A percentile compares a stretch with the other conserved stretches of the same genome.
Conservation (phyloP, 202 grass and related monocot species). For the Saccharum hybrid region DNA sequence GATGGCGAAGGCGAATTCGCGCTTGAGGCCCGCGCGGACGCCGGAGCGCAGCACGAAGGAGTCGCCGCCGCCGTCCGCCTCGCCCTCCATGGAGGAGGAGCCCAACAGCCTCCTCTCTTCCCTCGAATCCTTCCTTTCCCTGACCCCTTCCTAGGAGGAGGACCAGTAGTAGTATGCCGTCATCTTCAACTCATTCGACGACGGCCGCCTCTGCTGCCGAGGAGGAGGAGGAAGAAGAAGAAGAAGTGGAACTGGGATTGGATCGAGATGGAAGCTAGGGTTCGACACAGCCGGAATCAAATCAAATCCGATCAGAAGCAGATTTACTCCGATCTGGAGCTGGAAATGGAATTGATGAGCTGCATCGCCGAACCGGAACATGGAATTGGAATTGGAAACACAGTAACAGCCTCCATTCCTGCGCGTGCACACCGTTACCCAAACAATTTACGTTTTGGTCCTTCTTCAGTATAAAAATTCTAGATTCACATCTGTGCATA, state of each 20-base stretch:
- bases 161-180: background rate
- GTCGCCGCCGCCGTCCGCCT: constrained; percentile 4
- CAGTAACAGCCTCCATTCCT: background rate
- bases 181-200: background rate
- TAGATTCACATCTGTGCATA: no score
- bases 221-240: no score
- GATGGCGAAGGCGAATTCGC: constrained; percentile 92
- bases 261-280: background rate
- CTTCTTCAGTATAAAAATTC: no score
- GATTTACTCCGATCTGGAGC: background rate
- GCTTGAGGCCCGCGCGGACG: constrained; percentile 80
- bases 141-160: background rate
- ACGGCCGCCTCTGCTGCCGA: no score
- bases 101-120: background rate
- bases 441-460: no score
- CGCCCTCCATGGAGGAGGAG: constrained; percentile 11
- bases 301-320: background rate
- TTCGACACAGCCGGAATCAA: background rate
- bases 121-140: background rate
- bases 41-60: constrained; percentile 80
- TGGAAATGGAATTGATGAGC: background rate
- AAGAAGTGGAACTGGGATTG: background rate
- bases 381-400: background rate
- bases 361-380: background rate
- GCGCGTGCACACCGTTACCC: background rate